Evolutionary conservation across 1,284 basidiomycete species (phyloP).

Genomic region (Cystobasidiaceae sp.): DNA sequence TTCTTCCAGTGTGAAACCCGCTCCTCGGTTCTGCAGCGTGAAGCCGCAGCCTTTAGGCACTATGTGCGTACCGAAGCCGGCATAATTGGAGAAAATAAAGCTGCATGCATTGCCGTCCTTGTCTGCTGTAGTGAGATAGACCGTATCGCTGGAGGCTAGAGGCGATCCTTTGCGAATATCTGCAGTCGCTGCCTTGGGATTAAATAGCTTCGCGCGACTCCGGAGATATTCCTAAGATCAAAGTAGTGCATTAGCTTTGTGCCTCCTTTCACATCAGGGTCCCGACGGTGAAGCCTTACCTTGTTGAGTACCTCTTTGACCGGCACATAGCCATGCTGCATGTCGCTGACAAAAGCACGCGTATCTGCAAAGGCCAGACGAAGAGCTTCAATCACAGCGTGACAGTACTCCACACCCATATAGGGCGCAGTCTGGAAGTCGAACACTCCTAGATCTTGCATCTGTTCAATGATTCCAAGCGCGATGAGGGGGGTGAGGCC

Average conservation of each 20-base stretch:
- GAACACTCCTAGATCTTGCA: slow-evolving; percentile 68
- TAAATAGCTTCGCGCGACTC: slow-evolving; percentile 70
- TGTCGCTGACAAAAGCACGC: slow-evolving; percentile 83
- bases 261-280: background rate
- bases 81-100: slow-evolving; percentile 57
- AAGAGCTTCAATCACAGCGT: slow-evolving; percentile 60
- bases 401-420: slow-evolving; percentile 81
- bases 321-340: slow-evolving; percentile 65
- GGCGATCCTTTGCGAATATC: slow-evolving; percentile 73
- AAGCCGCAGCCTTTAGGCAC: slow-evolving; percentile 90
- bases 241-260: background rate
- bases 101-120: slow-evolving; percentile 59
- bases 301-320: slow-evolving; percentile 73
- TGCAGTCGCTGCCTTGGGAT: slow-evolving; percentile 61
- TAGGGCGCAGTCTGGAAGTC: slow-evolving; percentile 73
- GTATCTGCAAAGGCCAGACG: slow-evolving; percentile 57
- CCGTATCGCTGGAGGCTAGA: slow-evolving; percentile 77
- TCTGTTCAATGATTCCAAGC: slow-evolving; percentile 80
- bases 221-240: slow-evolving; percentile 65
- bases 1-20: slow-evolving; percentile 70
- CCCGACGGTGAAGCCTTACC: slow-evolving; percentile 48
- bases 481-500: slow-evolving; percentile 89
- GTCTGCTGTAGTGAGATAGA: slow-evolving; percentile 65
- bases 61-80: slow-evolving; percentile 57
- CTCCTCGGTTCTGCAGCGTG: slow-evolving; percentile 88